Conservation (phyloP, 2,329 filamentous ascomycete species). For the Capronia coronata region DNA sequence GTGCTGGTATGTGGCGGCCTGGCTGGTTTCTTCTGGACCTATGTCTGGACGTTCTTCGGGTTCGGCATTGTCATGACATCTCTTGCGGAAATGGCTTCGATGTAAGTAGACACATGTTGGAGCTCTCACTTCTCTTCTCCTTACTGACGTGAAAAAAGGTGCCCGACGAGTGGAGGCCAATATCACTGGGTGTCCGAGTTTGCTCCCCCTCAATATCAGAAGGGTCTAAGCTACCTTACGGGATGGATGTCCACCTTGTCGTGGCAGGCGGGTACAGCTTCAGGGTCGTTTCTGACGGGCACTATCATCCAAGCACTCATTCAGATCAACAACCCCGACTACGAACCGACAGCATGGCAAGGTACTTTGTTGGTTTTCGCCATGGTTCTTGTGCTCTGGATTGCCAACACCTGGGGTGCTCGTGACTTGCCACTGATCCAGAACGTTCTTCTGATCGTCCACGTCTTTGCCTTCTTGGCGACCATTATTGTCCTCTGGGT, state of each 20-base stretch:
- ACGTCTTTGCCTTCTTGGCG: conserved; percentile 36
- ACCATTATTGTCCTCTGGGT: conserved; percentile 33
- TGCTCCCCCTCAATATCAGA: conserved; percentile 44
- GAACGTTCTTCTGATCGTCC: conserved; percentile 36
- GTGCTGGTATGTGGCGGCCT: conserved; percentile 21
- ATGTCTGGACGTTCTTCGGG: conserved; percentile 53
- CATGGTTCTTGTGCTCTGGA: conserved; percentile 39
- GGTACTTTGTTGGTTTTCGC: conserved; percentile 46
- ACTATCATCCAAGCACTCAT: conserved; percentile 44
- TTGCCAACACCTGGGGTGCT: conserved; percentile 37
- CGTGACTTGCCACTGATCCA: conserved; percentile 35
- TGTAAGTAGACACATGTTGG: conserved; percentile 16
- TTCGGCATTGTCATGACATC: conserved; percentile 55
- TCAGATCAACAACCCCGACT: conserved; percentile 39
- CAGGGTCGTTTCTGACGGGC: conserved; percentile 44
- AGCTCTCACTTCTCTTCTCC: background rate
- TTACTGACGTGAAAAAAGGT: conserved; percentile 31
- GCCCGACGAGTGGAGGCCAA: conserved; percentile 44
- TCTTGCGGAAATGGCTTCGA: conserved; percentile 58
- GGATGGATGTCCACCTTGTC: conserved; percentile 47
- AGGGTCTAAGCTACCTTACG: conserved; percentile 48
- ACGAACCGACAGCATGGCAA: conserved; percentile 42
- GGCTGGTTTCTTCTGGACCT: conserved; percentile 30
- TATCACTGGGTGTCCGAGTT: conserved; percentile 52
- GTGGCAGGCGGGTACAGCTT: conserved; percentile 47